A percentile compares a stretch with the other conserved stretches of the same genome.
Evolutionary conservation across 768 basidiomycete genomes (phyloP).

Genomic region (Collybiopsis confluens): DNA sequence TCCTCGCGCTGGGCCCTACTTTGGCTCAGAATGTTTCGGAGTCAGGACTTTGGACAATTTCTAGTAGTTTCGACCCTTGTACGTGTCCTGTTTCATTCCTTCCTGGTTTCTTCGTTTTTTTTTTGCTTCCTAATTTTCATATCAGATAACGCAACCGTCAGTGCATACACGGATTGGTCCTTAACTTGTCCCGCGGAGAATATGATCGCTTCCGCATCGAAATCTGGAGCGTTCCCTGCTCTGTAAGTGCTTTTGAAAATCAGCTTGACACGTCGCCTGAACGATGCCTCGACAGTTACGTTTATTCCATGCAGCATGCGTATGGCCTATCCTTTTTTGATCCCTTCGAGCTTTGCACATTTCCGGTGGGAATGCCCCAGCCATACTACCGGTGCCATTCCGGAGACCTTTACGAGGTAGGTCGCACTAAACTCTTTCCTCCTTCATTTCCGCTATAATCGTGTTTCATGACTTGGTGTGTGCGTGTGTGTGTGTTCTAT

Average conservation of each 20-base stretch:
- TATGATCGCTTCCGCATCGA: constrained; percentile 11
- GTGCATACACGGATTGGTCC: constrained; percentile 9
- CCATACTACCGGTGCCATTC: constrained; percentile 19
- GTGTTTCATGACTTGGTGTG: not conserved
- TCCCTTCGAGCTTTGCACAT: constrained; percentile 14
- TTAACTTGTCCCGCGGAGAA: constrained; percentile 14
- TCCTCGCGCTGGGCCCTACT: constrained; percentile 3
- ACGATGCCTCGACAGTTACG: constrained; percentile 5
- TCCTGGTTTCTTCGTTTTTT: not conserved
- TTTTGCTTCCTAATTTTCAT: not conserved
- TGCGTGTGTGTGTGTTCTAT: not conserved
- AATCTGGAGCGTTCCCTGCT: constrained; percentile 12
- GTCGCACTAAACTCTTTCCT: not conserved
- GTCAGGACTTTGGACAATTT: constrained; percentile 14
- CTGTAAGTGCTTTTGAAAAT: constrained; percentile 5
- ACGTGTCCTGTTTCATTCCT: not conserved
- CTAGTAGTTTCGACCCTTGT: constrained; percentile 11
- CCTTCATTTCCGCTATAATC: not conserved
- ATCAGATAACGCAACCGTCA: constrained; percentile 14
- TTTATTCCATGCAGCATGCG: constrained; percentile 14
- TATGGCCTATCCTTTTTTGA: constrained; percentile 15
- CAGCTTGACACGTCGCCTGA: not conserved
- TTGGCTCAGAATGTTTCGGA: constrained; percentile 7
- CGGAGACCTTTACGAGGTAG: constrained; percentile 16
- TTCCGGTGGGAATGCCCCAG: constrained; percentile 13